Conservation (phyloP, 1,284 basidiomycete genomes). For the Rhodotorula sp. region DNA sequence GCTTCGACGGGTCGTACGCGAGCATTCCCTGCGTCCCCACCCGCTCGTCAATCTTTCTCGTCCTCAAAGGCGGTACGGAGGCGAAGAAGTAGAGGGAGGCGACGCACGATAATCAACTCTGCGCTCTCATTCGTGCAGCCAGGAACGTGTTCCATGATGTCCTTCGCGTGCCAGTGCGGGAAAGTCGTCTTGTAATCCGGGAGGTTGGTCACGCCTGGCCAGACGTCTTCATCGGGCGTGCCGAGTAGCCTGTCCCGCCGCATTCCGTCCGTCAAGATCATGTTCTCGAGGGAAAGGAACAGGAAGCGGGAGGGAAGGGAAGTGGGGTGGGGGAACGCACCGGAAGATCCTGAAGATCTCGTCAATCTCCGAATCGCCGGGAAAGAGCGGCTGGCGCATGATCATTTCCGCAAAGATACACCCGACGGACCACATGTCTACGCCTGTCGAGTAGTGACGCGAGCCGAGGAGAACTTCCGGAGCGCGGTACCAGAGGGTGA, state of each 20-base stretch:
- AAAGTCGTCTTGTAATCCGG: conserved; percentile 97
- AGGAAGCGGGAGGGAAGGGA: conserved; percentile 3
- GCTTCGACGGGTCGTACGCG: conserved; percentile 87
- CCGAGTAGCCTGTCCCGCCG: conserved; percentile 91
- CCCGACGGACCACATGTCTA: conserved; percentile 99
- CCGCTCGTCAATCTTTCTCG: neutral
- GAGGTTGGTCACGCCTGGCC: conserved; percentile 85
- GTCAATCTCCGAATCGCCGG: conserved; percentile 98
- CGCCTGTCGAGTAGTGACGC: conserved; percentile 90
- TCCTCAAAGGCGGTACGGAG: neutral
- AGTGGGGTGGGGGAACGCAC: conserved; percentile 57
- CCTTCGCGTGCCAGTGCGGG: conserved; percentile 76
- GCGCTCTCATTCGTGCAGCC: conserved; percentile 62
- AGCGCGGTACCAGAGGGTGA: conserved; percentile 97
- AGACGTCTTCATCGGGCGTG: conserved; percentile 87
- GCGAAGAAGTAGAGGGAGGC: neutral
- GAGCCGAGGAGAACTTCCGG: conserved; percentile 94
- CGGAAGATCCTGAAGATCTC: conserved; percentile 99
- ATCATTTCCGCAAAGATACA: conserved; percentile 93
- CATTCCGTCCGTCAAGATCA: too few relatives aligned
- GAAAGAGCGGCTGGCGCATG: conserved; percentile 88
- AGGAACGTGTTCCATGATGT: conserved; percentile 65
- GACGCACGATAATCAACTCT: conserved; percentile 62
- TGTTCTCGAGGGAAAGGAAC: conserved; percentile 27
- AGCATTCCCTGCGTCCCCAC: conserved; percentile 62